Conservation (phyloP, 2,329 filamentous ascomycete species). For the Colletotrichum karsti region DNA sequence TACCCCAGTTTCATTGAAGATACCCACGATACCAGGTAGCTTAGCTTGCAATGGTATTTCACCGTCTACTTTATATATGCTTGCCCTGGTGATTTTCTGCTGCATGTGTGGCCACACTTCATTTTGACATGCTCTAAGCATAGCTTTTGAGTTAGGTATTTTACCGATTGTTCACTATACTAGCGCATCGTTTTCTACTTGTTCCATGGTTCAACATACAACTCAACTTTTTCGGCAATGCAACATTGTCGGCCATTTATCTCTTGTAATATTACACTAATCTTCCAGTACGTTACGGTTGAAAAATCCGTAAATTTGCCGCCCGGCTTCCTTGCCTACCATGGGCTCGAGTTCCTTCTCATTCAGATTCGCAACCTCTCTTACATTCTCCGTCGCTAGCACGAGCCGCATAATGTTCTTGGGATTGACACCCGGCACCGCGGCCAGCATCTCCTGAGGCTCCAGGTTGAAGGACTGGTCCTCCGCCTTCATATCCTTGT, state of each 20-base stretch:
- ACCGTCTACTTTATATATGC: background rate
- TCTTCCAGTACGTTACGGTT: constrained; percentile 68
- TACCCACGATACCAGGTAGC: constrained; percentile 26
- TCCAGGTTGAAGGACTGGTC: constrained; percentile 82
- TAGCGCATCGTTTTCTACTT: too few species aligned
- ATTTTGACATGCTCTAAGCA: too few species aligned
- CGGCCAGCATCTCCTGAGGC: constrained; percentile 89
- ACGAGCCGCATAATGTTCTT: constrained; percentile 80
- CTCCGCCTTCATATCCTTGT: constrained; percentile 67
- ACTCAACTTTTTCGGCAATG: too few species aligned
- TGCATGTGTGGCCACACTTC: too few species aligned
- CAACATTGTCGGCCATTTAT: too few species aligned
- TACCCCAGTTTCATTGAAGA: background rate
- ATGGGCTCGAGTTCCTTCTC: constrained; percentile 75
- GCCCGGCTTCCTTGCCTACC: constrained; percentile 80
- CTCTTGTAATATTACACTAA: constrained; percentile 40
- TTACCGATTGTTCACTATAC: too few species aligned
- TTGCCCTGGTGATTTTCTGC: too few species aligned
- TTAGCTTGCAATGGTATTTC: constrained; percentile 21
- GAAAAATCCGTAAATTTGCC: constrained; percentile 85
- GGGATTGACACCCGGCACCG: constrained; percentile 84
- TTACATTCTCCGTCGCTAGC: constrained; percentile 77
- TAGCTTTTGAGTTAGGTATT: too few species aligned
- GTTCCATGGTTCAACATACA: too few species aligned
- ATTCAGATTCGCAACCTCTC: constrained; percentile 88